A percentile compares a stretch with the other conserved stretches of the same genome.
These are phyloP conservation scores for Diaporthe sp. DNA, from an alignment of 2,329 filamentous ascomycete species.

Conservation along the genomic window DNA sequence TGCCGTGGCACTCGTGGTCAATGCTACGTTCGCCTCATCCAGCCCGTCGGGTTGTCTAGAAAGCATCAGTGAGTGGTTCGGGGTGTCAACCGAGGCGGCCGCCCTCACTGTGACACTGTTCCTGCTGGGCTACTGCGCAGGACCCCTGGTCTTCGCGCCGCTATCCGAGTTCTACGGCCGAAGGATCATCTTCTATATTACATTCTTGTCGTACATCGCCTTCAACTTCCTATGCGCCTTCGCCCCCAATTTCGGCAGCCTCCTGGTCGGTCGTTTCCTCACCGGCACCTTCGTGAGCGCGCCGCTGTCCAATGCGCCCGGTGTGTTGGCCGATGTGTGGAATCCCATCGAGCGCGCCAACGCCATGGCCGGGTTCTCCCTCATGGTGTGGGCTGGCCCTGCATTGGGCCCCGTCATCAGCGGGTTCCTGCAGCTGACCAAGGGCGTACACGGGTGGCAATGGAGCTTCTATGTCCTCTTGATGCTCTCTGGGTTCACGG, in stretches of 20 bases:
- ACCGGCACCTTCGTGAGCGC: constrained; percentile 68
- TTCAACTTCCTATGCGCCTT: constrained; percentile 68
- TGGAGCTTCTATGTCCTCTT: constrained; percentile 65
- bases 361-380: constrained; percentile 65
- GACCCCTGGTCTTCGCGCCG: constrained; percentile 70
- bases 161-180: constrained; percentile 69
- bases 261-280: constrained; percentile 68
- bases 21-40: constrained; percentile 66
- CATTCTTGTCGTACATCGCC: constrained; percentile 61
- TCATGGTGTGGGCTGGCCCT: constrained; percentile 67
- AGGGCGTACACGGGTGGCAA: constrained; percentile 57
- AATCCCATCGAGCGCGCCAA: constrained; percentile 63
- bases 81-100: constrained; percentile 60
- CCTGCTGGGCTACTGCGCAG: constrained; percentile 68
- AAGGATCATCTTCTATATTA: constrained; percentile 64
- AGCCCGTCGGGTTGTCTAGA: constrained; percentile 52
- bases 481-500: constrained; percentile 55
- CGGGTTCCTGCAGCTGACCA: constrained; percentile 68
- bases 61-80: constrained; percentile 59
- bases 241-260: constrained; percentile 63
- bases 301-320: constrained; percentile 61
- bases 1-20: constrained; percentile 62
- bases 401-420: constrained; percentile 66
- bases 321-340: constrained; percentile 68
- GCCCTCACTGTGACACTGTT: constrained; percentile 67